Evolutionary conservation across 306 rosid genomes (phyloP).

Genomic region (Vicia villosa): DNA sequence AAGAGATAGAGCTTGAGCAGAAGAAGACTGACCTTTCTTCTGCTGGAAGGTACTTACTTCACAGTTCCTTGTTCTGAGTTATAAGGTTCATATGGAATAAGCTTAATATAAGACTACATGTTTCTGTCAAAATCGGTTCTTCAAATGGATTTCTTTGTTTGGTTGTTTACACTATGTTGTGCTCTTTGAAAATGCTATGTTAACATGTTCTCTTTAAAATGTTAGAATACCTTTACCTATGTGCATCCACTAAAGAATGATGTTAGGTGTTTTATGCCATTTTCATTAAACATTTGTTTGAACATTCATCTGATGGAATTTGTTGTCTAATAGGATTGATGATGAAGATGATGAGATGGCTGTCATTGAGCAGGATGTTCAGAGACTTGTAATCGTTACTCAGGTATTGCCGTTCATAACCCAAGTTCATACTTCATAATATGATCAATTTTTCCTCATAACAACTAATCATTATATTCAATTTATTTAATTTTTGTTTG

Average conservation of each 20-base stretch:
- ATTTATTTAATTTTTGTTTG: constrained; percentile 21
- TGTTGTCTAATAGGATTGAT: constrained; percentile 57
- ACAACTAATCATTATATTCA: neutral
- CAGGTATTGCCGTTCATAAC: constrained; percentile 62
- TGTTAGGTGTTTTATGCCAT: constrained; percentile 19
- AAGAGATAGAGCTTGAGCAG: constrained; percentile 90
- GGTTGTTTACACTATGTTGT: constrained; percentile 1
- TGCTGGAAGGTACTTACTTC: constrained; percentile 57
- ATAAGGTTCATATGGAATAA: neutral
- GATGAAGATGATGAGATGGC: constrained; percentile 82
- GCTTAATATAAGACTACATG: neutral
- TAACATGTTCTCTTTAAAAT: neutral
- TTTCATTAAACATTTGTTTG: constrained; percentile 18
- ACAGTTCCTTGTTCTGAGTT: constrained; percentile 24
- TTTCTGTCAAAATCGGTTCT: neutral
- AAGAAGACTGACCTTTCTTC: constrained; percentile 58
- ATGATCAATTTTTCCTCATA: neutral
- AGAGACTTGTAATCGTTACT: constrained; percentile 89
- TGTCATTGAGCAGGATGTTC: constrained; percentile 84
- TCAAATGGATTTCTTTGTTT: constrained; percentile 13
- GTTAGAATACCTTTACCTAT: constrained; percentile 4
- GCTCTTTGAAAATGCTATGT: neutral
- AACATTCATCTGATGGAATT: constrained; percentile 36
- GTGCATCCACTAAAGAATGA: neutral
- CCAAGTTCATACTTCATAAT: neutral